These are phyloP conservation scores for Sonneratia alba DNA, from an alignment of 345 rosid species.

Conservation along the genomic window DNA sequence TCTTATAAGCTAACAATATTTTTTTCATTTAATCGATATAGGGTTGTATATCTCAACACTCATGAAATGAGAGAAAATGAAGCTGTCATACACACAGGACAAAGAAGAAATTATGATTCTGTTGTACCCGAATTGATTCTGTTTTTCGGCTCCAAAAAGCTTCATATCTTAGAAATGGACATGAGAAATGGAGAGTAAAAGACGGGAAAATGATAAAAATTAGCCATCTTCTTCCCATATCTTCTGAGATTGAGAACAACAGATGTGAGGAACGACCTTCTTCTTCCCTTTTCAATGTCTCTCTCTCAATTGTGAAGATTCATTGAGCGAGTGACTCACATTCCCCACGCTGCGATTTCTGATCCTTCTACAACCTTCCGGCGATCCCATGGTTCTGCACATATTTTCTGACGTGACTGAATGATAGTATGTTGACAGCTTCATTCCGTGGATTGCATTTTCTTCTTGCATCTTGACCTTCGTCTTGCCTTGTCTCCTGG, in stretches of 20 bases:
- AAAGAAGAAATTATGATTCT: not conserved
- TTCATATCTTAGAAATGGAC: too few species aligned
- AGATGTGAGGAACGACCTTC: too few species aligned
- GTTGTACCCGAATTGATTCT: not conserved
- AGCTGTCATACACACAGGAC: too few species aligned
- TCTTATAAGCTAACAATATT: too few species aligned
- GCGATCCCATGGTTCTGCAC: not conserved
- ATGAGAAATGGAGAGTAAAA: too few species aligned
- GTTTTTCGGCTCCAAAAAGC: not conserved
- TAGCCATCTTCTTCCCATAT: too few species aligned
- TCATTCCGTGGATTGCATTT: not conserved
- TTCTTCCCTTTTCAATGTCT: not conserved
- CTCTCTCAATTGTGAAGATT: not conserved
- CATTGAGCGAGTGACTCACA: not conserved
- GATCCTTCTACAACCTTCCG: not conserved
- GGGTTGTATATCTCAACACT: not conserved
- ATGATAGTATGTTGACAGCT: not conserved
- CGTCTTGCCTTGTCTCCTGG: not conserved
- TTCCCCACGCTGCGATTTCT: not conserved
- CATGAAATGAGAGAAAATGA: not conserved
- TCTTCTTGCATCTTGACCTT: not conserved
- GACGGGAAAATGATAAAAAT: too few species aligned
- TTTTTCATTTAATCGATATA: too few species aligned
- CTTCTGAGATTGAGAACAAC: too few species aligned
- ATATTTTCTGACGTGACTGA: not conserved